Conservation (phyloP, 441 rosid species). For the Erysimum cheiri region DNA sequence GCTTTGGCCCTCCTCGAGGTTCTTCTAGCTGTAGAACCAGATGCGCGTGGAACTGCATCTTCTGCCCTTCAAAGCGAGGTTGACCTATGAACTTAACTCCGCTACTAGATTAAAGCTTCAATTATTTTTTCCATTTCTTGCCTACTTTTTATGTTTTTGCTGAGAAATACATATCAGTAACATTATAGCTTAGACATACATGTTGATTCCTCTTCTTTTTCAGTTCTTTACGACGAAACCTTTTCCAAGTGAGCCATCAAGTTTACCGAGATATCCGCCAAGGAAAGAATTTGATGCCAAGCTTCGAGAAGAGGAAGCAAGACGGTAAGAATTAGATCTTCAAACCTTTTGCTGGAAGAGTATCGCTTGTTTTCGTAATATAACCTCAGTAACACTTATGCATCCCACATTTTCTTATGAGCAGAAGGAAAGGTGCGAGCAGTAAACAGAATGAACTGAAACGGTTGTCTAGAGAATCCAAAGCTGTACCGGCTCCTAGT, state of each 20-base stretch:
- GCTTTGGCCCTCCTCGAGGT: slow-evolving; percentile 71
- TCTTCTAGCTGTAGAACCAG: slow-evolving; percentile 82
- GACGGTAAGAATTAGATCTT: slow-evolving; percentile 53
- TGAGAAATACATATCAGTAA: not conserved
- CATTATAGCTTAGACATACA: not conserved
- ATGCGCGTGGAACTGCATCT: slow-evolving; percentile 70
- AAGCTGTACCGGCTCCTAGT: slow-evolving; percentile 65
- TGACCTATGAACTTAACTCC: slow-evolving; percentile 10
- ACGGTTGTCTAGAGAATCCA: slow-evolving; percentile 53
- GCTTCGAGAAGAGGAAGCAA: slow-evolving; percentile 68
- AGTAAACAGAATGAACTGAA: slow-evolving; percentile 48
- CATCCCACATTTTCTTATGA: slow-evolving; percentile 19
- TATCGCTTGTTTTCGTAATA: slow-evolving; percentile 3
- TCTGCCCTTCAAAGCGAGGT: slow-evolving; percentile 83
- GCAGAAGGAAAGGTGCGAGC: slow-evolving; percentile 59
- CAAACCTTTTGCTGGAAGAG: not conserved
- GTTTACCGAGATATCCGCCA: slow-evolving; percentile 83
- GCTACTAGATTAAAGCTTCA: slow-evolving; percentile 9
- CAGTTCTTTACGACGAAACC: slow-evolving; percentile 84
- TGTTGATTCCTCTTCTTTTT: slow-evolving; percentile 16
- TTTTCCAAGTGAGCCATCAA: slow-evolving; percentile 78
- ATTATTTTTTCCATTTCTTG: not conserved
- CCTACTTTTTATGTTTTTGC: not conserved
- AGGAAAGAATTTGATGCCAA: slow-evolving; percentile 85
- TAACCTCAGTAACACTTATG: not conserved